Percentiles rank a stretch among this genome's conserved stretches.
Evolutionary conservation across 768 basidiomycete genomes (phyloP).

Genomic region (Trametes cinnabarina): DNA sequence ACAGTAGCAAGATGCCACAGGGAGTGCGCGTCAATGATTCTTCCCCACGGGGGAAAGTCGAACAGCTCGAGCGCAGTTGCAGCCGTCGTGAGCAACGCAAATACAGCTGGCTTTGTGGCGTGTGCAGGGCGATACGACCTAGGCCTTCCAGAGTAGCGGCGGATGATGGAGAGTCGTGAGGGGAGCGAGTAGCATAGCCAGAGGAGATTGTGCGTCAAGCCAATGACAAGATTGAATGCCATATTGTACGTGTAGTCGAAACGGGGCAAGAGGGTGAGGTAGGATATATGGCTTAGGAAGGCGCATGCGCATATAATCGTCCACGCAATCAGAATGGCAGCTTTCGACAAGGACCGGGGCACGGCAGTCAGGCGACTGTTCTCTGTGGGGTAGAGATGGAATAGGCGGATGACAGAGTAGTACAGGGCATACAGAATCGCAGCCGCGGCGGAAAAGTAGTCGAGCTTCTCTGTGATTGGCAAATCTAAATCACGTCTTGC

Average conservation of each 20-base stretch:
- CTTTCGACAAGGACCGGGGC: slow-evolving; percentile 9
- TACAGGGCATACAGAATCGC: slow-evolving; percentile 83
- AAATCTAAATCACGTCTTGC: slow-evolving; percentile 51
- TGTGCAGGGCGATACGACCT: slow-evolving; percentile 59
- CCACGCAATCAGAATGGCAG: slow-evolving; percentile 36
- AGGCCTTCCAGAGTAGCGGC: slow-evolving; percentile 53
- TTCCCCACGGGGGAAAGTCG: slow-evolving; percentile 81
- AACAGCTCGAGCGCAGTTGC: slow-evolving; percentile 83
- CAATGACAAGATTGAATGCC: slow-evolving; percentile 73
- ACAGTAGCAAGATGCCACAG: slow-evolving; percentile 90
- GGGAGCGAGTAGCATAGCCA: slow-evolving; percentile 78
- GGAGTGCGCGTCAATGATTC: slow-evolving; percentile 85
- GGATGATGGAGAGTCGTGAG: slow-evolving; percentile 43
- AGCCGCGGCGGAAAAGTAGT: slow-evolving; percentile 92
- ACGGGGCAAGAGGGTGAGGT: slow-evolving; percentile 69
- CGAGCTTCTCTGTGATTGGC: slow-evolving; percentile 81
- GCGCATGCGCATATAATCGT: slow-evolving; percentile 49
- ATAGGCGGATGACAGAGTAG: slow-evolving; percentile 70
- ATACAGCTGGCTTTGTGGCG: slow-evolving; percentile 50
- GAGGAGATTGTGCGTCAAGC: slow-evolving; percentile 72
- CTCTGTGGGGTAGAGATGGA: slow-evolving; percentile 59
- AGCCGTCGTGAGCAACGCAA: slow-evolving; percentile 67
- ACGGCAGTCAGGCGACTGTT: slow-evolving; percentile 24
- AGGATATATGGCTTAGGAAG: slow-evolving; percentile 73
- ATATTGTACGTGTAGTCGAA: slow-evolving; percentile 97